Conservation (phyloP, 805 yeast genomes). For the Wickerhamiella shivajii region DNA sequence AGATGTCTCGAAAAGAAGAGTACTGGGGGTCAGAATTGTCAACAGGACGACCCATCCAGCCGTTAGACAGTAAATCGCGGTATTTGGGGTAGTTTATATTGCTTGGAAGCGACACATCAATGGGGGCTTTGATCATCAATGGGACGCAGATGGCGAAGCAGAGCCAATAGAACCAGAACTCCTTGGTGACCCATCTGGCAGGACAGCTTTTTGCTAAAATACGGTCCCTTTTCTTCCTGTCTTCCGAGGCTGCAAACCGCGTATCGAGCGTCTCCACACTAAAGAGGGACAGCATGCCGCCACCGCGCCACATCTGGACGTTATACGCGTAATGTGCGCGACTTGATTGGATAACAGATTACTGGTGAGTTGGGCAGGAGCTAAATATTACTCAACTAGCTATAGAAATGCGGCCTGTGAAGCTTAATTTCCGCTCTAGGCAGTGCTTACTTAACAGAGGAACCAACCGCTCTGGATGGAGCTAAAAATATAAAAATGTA, state of each 20-base stretch:
- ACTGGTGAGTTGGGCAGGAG: no score
- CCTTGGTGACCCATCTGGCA: constrained; percentile 62
- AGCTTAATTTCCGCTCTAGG: no score
- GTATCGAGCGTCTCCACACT: constrained; percentile 31
- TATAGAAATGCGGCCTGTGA: no score
- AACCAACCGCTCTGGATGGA: no score
- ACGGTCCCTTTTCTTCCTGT: constrained; percentile 21
- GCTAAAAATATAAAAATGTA: no score
- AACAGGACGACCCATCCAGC: constrained; percentile 72
- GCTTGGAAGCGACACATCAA: constrained; percentile 37
- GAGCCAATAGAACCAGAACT: constrained; percentile 53
- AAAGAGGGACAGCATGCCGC: constrained; percentile 17
- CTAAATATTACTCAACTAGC: no score
- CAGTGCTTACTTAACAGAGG: no score
- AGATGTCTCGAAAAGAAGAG: constrained; percentile 69
- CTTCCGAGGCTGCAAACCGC: constrained; percentile 26
- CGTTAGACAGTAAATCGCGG: constrained; percentile 47
- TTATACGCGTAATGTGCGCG: no score
- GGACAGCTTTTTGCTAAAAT: constrained; percentile 20
- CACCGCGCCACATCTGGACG: no score
- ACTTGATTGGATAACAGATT: no score
- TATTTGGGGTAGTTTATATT: constrained; percentile 60
- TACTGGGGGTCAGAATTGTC: constrained; percentile 91
- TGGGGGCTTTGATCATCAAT: constrained; percentile 64
- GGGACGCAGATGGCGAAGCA: constrained; percentile 64